Base-by-base conservation (phyloP, 768 basidiomycete species). In the Grammothele lineata region DNA sequence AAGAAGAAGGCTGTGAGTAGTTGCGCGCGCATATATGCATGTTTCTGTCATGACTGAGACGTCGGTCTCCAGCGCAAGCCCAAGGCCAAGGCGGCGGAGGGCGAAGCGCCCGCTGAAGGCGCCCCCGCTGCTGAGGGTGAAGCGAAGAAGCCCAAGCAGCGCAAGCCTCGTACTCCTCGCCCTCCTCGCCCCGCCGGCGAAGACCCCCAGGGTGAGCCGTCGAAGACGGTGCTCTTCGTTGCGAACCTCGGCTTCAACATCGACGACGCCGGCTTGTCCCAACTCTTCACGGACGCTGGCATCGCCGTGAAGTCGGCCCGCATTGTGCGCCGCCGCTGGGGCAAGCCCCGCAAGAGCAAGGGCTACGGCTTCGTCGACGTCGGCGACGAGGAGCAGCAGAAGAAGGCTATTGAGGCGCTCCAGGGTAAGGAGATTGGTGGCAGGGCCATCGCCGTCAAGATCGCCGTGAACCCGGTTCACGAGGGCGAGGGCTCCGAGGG, bases 341-440 rank as follows among this genome's bases (percentile, higher is more conserved):
- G 90, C 3, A 78, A 80, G 35, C 85, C 86, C 61, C 80, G 86
- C 66, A 87, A 82, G 68, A 91, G 87, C 77, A 95, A 95, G 70
- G 95, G 95, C 47, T 98, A 94, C 67, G 95, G 92, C 43, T 99
- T 99, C 62, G 95, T 99, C 62, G 94, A 98, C 58, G 91, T 96
- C 53, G 91, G 87, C 51, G 72, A 73, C 57, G 85, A 92, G 67
- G 87, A 82, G 58, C 83, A 93, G 68, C 95, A 99, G 73, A 67
- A 84, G 66, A 92, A 92, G 73, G 95, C 92, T 43, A 86, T 99
- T 53, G 81, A 81, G 47, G 80, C 81, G 55, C 77, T 93, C 53
- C 77, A 93, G 58, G 92, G 90, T 65, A 91, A 90, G 67, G 86
- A 95, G 53, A 71, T 99, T 47, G 83, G 81, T 37, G 92, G 91